Percentiles rank a stretch among this genome's conserved stretches.
Conservation (phyloP, 1,284 basidiomycete species). For the Exobasidium cylindrosporum region DNA sequence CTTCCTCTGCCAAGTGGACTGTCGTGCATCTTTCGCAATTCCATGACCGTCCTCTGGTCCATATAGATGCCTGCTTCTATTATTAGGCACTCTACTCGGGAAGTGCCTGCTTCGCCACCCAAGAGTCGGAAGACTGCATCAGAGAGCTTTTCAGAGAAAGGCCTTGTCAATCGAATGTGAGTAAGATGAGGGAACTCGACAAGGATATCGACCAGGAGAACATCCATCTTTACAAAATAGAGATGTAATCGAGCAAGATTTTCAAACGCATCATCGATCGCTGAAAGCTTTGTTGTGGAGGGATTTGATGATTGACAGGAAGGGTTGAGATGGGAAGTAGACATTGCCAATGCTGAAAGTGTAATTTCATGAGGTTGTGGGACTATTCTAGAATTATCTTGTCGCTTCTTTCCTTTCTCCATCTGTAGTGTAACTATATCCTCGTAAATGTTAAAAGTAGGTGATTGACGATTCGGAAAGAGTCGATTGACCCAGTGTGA, state of each 20-base stretch:
- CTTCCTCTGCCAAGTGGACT: not conserved
- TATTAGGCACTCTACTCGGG: not conserved
- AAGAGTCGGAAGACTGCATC: not conserved
- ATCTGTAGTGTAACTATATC: not conserved
- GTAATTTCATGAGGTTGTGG: conserved; percentile 6
- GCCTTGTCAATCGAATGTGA: not conserved
- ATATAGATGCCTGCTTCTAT: conserved; percentile 9
- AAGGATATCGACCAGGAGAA: not conserved
- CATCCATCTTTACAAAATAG: conserved; percentile 8
- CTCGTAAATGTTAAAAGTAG: not conserved
- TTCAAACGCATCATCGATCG: not conserved
- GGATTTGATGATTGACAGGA: not conserved
- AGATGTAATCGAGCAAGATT: conserved; percentile 1
- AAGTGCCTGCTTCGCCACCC: not conserved
- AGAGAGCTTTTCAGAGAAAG: conserved; percentile 10
- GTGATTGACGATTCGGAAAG: not conserved
- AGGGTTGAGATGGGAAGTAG: not conserved
- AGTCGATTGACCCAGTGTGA: conserved; percentile 1
- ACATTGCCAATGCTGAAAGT: conserved; percentile 9
- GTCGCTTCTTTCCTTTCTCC: not conserved
- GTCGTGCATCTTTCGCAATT: not conserved
- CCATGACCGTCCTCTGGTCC: not conserved
- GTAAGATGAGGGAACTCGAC: not conserved
- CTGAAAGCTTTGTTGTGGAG: not conserved
- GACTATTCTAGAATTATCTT: not conserved